Evolutionary conservation across 2,329 filamentous ascomycete genomes (phyloP).

Genomic region (Aspergillus aculeatinus): DNA sequence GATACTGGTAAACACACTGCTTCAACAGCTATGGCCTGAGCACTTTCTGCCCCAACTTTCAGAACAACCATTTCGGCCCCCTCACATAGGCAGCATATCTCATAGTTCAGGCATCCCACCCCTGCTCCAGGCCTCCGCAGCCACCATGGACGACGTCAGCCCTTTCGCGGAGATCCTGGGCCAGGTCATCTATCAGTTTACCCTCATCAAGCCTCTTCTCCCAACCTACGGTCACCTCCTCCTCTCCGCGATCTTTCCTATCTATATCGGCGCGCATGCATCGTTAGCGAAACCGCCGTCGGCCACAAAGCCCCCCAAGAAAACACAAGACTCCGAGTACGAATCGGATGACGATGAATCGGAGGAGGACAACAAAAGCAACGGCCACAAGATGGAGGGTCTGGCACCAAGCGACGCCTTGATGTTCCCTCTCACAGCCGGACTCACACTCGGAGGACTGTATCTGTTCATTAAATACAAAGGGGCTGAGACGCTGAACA

Average conservation of each 20-base stretch:
- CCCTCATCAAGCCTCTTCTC: slow-evolving; percentile 46
- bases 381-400: slow-evolving; percentile 62
- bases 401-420: slow-evolving; percentile 77
- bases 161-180: slow-evolving; percentile 42
- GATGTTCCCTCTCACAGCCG: slow-evolving; percentile 78
- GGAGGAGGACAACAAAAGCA: slow-evolving; percentile 55
- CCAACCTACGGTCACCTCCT: slow-evolving; percentile 63
- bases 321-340: slow-evolving; percentile 35
- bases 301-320: slow-evolving; percentile 62
- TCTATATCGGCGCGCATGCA: slow-evolving; percentile 82
- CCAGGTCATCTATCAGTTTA: slow-evolving; percentile 46
- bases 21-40: slow-evolving; percentile 13
- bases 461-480: slow-evolving; percentile 91
- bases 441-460: slow-evolving; percentile 66
- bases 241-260: slow-evolving; percentile 72
- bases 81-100: not conserved
- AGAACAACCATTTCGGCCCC: too few species aligned
- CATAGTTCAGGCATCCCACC: not conserved
- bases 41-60: not conserved
- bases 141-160: slow-evolving; percentile 36
- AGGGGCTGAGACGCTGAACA: slow-evolving; percentile 75
- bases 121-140: not conserved
- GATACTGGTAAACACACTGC: not conserved
- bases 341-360: slow-evolving; percentile 46
- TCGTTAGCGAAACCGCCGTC: slow-evolving; percentile 80